phyloP scores from a whole-genome alignment of 306 rosid species.

The Fagus sylvatica region DNA sequence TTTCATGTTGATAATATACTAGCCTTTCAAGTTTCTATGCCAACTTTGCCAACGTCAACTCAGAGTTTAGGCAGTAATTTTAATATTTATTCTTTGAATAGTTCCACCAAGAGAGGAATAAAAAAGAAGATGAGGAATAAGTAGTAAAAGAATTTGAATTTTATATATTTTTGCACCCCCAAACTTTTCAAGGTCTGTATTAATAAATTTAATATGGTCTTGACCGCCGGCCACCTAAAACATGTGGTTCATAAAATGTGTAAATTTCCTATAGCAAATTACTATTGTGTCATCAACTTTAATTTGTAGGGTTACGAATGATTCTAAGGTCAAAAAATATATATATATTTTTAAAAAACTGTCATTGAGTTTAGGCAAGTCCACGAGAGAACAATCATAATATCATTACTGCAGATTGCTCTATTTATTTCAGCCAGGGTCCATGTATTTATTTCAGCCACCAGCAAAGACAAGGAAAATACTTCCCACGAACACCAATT shows the following conservation, averaged over 20 bases:
- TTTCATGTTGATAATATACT: constrained; percentile 32
- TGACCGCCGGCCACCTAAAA: background rate
- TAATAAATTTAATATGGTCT: background rate
- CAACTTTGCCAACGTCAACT: background rate
- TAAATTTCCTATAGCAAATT: background rate
- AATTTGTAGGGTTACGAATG: no score
- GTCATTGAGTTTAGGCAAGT: no score
- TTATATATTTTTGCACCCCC: background rate
- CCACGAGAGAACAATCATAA: no score
- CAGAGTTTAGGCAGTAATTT: no score
- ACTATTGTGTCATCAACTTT: no score
- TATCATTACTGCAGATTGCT: no score
- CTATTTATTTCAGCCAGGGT: no score
- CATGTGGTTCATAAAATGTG: background rate
- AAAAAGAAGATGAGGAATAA: background rate
- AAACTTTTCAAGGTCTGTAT: background rate
- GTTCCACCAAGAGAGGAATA: background rate
- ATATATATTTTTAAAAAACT: no score
- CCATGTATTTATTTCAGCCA: background rate
- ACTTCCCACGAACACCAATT: no score
- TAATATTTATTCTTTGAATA: background rate
- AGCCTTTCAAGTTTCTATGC: constrained; percentile 16
- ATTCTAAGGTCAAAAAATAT: no score
- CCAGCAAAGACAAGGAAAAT: background rate
- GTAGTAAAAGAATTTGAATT: background rate